Evolutionary conservation across 495 filamentous ascomycete genomes (phyloP).

Genomic region (Aspergillus indologenus): DNA sequence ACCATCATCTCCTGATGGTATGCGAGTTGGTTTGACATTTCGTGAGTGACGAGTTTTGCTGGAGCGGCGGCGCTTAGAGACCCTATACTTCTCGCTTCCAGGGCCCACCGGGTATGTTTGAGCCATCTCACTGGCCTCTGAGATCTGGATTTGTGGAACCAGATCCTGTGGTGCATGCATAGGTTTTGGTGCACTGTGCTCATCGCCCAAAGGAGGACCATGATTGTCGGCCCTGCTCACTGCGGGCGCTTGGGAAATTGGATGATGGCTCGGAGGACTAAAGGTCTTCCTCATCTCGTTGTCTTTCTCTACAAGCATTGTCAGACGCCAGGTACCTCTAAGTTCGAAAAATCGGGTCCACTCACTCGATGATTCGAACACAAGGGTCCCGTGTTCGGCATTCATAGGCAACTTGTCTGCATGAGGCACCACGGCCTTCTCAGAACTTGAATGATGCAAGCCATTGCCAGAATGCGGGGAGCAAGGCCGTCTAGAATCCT

Average conservation of each 20-base stretch:
- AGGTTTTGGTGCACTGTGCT: not conserved
- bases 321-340: not conserved
- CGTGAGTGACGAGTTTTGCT: conserved; percentile 7
- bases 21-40: not conserved
- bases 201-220: not conserved
- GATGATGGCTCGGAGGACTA: not conserved
- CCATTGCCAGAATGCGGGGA: not conserved
- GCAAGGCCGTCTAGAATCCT: not conserved
- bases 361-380: not conserved
- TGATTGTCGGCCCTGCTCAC: not conserved
- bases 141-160: not conserved
- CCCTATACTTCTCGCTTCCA: conserved; percentile 9
- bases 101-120: not conserved
- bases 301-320: not conserved
- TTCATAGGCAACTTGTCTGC: not conserved
- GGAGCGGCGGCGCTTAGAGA: conserved; percentile 18
- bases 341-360: not conserved
- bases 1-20: not conserved
- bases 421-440: not conserved
- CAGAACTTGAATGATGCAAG: not conserved
- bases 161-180: not conserved
- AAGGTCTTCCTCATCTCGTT: not conserved
- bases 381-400: not conserved
- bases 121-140: not conserved
- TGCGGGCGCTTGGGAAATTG: not conserved